A percentile compares a stretch with the other conserved stretches of the same genome.
Evolutionary conservation across 805 yeast genomes (phyloP).

Genomic region (Allodekkera sacchari): DNA sequence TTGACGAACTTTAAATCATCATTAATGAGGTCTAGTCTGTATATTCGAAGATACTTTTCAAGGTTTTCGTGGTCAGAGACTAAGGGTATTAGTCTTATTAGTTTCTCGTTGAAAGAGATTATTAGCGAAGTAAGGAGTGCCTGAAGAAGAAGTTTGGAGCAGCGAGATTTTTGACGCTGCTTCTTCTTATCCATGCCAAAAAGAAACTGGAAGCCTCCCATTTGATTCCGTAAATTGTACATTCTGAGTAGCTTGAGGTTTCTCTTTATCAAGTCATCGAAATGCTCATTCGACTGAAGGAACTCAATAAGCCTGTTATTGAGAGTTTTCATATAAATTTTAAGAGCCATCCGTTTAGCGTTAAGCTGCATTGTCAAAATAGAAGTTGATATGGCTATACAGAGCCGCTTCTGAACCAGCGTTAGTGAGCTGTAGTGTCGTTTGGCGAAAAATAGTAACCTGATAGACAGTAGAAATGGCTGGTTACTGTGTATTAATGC

Average conservation of each 20-base stretch:
- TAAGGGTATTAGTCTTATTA: slow-evolving; percentile 9
- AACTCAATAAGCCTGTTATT: slow-evolving; percentile 12
- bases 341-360: slow-evolving; percentile 12
- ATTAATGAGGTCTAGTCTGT: slow-evolving; percentile 17
- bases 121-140: slow-evolving; percentile 14
- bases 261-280: slow-evolving; percentile 9
- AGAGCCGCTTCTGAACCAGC: slow-evolving; percentile 5
- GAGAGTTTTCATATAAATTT: slow-evolving; percentile 11
- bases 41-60: slow-evolving; percentile 16
- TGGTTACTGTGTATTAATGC: slow-evolving; percentile 13
- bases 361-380: slow-evolving; percentile 11
- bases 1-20: slow-evolving; percentile 15
- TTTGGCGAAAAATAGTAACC: slow-evolving; percentile 11
- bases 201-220: slow-evolving; percentile 6
- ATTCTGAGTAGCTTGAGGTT: slow-evolving; percentile 8
- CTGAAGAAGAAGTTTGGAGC: slow-evolving; percentile 9
- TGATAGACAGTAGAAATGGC: slow-evolving; percentile 11
- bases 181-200: slow-evolving; percentile 4
- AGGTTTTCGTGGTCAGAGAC: slow-evolving; percentile 12
- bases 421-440: slow-evolving; percentile 2
- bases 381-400: slow-evolving; percentile 9
- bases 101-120: slow-evolving; percentile 10
- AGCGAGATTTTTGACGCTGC: slow-evolving; percentile 4
- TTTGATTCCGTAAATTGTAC: slow-evolving; percentile 2
- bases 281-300: slow-evolving; percentile 7